Base-by-base conservation (phyloP, 805 yeast genomes). In the Kurtzmaniella cleridarum region DNA sequence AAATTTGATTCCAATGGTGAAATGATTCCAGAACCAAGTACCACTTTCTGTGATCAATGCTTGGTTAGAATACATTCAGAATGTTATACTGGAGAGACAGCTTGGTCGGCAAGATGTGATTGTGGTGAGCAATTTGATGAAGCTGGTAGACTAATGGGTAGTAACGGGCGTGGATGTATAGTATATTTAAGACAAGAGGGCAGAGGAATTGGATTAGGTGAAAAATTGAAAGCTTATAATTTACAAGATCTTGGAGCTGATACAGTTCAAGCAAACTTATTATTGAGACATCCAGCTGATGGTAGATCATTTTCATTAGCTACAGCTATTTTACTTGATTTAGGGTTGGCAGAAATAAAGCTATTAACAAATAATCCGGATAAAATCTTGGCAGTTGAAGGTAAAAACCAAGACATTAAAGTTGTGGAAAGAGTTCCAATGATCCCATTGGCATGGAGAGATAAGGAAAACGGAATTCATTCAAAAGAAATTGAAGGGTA, bases 91-190 rank as follows among this genome's bases (percentile, higher is more conserved):
- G 99, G 99, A 2, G 99, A 93, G 57, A 93, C 97, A 1, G 98
- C 97, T 8, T 93, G 99, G 98, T 80, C 91, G 42, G 98, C 99
- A 1, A 75, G 99, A 40, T 93, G 99, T 62, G 99, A 93, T 62
- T 93, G 99, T 64, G 99, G 99, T 15, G 99, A 93, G 62, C 99
- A 93, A 66, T 86, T 93, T 53, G 97, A 93, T 61, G 96, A 95
- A 62, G 98, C 98, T 2, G 98, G 97, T 7, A 74, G 95, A 45
- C 61, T 88, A 32, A 93, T 93, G 91, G 95, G 95, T 5, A 67
- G 73, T 41, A 73, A 72, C 35, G 96, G 96, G 13, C 84, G 80
- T 48, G 99, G 99, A 16, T 90, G 95, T 50, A 89, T 93, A 36
- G 98, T 93, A 2, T 93, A 93, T 58, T 68, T 93, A 47, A 78